Base-by-base conservation (phyloP, 805 yeast genomes). In the Hanseniaspora lindneri region DNA sequence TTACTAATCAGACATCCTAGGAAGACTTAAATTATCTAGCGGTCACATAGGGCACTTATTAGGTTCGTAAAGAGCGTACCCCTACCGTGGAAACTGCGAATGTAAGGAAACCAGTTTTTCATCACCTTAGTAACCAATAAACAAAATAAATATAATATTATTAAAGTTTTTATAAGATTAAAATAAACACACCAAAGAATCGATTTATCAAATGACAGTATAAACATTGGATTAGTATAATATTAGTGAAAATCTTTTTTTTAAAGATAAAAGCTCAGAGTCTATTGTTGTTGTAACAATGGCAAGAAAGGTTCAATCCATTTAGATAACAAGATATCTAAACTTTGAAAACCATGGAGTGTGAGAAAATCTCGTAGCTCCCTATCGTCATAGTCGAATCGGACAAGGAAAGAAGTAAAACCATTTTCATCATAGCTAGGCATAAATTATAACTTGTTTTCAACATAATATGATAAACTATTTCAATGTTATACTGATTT, bases 31-130 rank as follows among this genome's bases (percentile, higher is more conserved):
- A 46, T n/a, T n/a, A 60, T 63, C 53, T 72, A 72, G 85, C 92
- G 89, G 88, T 80, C 88, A 82, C 87, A 69, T 86, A 67, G 76
- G 71, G 62, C 64, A 60, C 60, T 75, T 73, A 79, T 72, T 81
- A 83, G 88, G 88, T 80, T 81, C 86, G 66, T 67, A 68, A 33
- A 37, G 35, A 68, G 68, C 74, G 87, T 79, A 77, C 72, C 77
- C 67, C 83, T 82, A 80, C 88, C 92, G 92, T 76, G 89, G 88
- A 82, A 81, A 82, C 92, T 82, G 92, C 89, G 92, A 82, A 81
- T 81, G 92, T 80, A 74, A 60, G 60, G 65, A 67, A 37, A 44
- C 49, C 71, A 80, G 79, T 67, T 70, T 71, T 77, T 81, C 88
- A 81, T 82, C 92, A 81, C 70, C 60, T 77, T 41, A 35, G 37